These are phyloP conservation scores for Amniculicola lignicola DNA, from an alignment of 495 filamentous ascomycete genomes.

Conservation along the genomic window DNA sequence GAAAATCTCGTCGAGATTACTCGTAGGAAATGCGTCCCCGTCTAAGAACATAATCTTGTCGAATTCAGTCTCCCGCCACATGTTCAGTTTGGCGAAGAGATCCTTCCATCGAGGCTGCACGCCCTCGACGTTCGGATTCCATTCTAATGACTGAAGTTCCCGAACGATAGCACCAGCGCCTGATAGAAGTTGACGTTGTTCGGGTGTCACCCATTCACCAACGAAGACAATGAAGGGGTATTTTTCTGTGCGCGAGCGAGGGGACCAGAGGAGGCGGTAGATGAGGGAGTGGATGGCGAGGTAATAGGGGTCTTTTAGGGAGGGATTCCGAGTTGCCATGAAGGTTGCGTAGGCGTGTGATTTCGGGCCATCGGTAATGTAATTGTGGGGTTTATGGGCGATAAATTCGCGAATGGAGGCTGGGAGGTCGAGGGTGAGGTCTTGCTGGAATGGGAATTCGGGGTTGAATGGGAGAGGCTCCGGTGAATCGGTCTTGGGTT, in stretches of 20 bases:
- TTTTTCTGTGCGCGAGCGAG: not conserved
- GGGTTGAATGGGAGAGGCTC: not conserved
- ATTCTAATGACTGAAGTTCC: conserved; percentile 9
- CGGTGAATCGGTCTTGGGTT: not conserved
- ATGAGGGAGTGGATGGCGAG: conserved; percentile 11
- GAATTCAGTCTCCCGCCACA: conserved; percentile 15
- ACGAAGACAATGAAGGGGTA: conserved; percentile 22
- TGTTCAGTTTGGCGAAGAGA: conserved; percentile 14
- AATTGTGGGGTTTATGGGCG: conserved; percentile 7
- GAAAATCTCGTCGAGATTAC: conserved; percentile 10
- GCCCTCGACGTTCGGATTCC: conserved; percentile 11
- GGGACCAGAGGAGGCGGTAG: conserved; percentile 14
- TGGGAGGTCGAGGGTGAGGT: conserved; percentile 6
- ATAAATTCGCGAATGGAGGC: not conserved
- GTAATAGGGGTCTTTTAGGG: conserved; percentile 16
- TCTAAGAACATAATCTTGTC: conserved; percentile 6
- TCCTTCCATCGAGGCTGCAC: conserved; percentile 14
- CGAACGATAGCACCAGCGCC: conserved; percentile 10
- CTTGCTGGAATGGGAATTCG: conserved; percentile 13
- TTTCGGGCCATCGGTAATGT: not conserved
- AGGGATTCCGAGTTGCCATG: conserved; percentile 11
- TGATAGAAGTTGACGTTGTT: conserved; percentile 8
- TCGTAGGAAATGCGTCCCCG: conserved; percentile 13
- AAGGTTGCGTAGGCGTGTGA: conserved; percentile 13
- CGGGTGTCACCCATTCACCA: conserved; percentile 1